phyloP scores from a whole-genome alignment of 2,329 filamentous ascomycete genomes.

The Furcasterigmium sp. region DNA sequence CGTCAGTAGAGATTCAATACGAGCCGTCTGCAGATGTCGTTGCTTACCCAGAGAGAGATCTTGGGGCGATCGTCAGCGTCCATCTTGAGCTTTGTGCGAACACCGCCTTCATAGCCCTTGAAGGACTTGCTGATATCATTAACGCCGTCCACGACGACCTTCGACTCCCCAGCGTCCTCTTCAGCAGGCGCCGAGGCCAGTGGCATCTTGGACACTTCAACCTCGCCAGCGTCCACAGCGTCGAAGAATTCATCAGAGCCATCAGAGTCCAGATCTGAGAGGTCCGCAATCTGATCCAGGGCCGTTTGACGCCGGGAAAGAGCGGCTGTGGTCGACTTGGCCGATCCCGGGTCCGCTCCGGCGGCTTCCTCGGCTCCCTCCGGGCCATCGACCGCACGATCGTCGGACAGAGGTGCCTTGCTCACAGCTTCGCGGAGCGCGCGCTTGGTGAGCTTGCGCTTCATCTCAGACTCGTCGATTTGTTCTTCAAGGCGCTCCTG shows the following conservation, averaged over 20 bases:
- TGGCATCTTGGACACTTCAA: constrained; percentile 71
- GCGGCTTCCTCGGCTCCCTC: constrained; percentile 26
- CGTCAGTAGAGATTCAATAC: constrained; percentile 17
- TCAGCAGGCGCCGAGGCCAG: constrained; percentile 26
- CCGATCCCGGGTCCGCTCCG: constrained; percentile 16
- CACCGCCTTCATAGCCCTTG: constrained; percentile 85
- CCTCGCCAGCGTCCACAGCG: constrained; percentile 87
- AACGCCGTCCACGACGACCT: constrained; percentile 38
- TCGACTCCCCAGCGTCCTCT: constrained; percentile 29
- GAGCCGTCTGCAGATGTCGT: background rate
- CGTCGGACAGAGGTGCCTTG: constrained; percentile 21
- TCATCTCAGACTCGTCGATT: constrained; percentile 85
- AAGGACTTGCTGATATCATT: constrained; percentile 73
- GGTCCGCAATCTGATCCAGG: constrained; percentile 64
- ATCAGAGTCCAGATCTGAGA: constrained; percentile 77
- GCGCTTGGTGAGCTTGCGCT: constrained; percentile 82
- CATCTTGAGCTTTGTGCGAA: constrained; percentile 75
- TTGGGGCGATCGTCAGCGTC: constrained; percentile 90
- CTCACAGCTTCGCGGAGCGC: constrained; percentile 77
- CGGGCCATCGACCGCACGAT: constrained; percentile 22
- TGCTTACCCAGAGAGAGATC: constrained; percentile 90
- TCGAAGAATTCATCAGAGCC: constrained; percentile 89
- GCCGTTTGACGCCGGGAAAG: constrained; percentile 56
- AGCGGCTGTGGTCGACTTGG: constrained; percentile 31
- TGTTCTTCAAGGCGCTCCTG: constrained; percentile 86